Evolutionary conservation across 805 yeast species (phyloP), one percentile per base, ranked within the genome.

Genomic region (Pichia nanzhaoensis): DNA sequence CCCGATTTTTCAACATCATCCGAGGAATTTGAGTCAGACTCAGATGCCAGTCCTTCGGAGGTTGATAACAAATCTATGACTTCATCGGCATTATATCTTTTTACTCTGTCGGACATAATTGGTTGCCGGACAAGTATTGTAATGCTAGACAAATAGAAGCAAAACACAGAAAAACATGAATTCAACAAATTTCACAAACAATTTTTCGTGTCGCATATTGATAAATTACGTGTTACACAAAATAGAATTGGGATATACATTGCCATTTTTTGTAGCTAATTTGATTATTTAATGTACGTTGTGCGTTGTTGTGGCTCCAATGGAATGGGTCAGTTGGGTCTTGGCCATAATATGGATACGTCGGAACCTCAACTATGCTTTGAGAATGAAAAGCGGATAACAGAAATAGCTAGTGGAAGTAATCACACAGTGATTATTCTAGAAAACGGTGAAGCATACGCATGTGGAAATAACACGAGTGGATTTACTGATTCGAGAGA

Each of bases 261-360:
- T n/a, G n/a, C n/a, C n/a, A n/a, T n/a, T n/a, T n/a, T n/a, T n/a
- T n/a, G n/a, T n/a, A n/a, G n/a, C n/a, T 24, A 24, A 24, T 6
- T 24, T 7, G 9, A 24, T 24, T 24, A 7, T 24, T 24, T 8
- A 57, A 40, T 36, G 31, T 60, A 49, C 46, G 33, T 5, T 1
- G 58, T 80, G 2, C 68, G 71, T 30, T 69, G 79, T 1, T 79
- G 93, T 58, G 98, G 98, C 0, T 88, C 96, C 2, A 90, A 90
- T 62, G 96, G 96, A 1, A 69, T 65, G 31, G 77, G 60, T 46
- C 98, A 90, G 58, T 70, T 90, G 39, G 95, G 96, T 34, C 59
- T 71, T 33, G 72, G 69, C 5, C 63, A 78, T 50, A 61, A 65
- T 31, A 73, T 72, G 1, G 97, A 83, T 59, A 46, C 65, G 8